Evolutionary conservation across 352 stramenopile species (phyloP).

Genomic region (Globisporangium acanthophoron): DNA sequence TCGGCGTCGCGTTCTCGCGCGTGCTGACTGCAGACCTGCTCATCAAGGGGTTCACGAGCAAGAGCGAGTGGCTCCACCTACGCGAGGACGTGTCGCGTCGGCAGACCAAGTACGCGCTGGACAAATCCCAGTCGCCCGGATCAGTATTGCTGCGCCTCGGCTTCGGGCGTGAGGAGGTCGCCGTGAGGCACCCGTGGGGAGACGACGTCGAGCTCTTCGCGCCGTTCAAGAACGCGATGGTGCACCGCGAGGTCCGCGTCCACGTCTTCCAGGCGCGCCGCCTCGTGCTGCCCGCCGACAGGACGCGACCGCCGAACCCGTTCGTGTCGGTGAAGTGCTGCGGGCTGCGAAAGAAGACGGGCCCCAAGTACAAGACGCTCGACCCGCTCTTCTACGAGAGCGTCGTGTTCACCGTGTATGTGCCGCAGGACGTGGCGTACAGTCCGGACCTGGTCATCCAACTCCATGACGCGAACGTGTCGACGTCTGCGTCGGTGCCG

Average conservation of each 20-base stretch:
- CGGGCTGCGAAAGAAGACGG: slow-evolving; percentile 51
- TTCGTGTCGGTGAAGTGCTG: slow-evolving; percentile 76
- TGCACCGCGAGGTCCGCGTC: slow-evolving; percentile 67
- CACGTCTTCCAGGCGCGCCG: slow-evolving; percentile 82
- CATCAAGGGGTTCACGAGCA: slow-evolving; percentile 29
- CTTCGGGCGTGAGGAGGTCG: slow-evolving; percentile 66
- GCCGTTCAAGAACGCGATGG: slow-evolving; percentile 36
- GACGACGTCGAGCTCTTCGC: slow-evolving; percentile 34
- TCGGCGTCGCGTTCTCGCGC: slow-evolving; percentile 52
- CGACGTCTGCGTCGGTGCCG: slow-evolving; percentile 12
- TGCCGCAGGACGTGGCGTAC: slow-evolving; percentile 49
- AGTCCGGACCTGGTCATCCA: slow-evolving; percentile 68
- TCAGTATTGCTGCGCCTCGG: slow-evolving; percentile 49
- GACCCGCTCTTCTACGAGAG: slow-evolving; percentile 84
- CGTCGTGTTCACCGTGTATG: slow-evolving; percentile 44
- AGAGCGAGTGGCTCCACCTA: slow-evolving; percentile 52
- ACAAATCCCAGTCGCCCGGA: slow-evolving; percentile 43
- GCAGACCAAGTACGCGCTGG: slow-evolving; percentile 48
- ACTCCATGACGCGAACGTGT: slow-evolving; percentile 52
- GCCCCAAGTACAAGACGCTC: slow-evolving; percentile 39
- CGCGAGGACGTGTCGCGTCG: slow-evolving; percentile 53
- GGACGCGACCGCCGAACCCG: slow-evolving; percentile 58
- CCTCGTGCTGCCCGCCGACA: slow-evolving; percentile 35
- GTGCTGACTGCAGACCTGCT: slow-evolving; percentile 37
- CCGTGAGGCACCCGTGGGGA: slow-evolving; percentile 45